phyloP scores from a whole-genome alignment of 2,329 filamentous ascomycete genomes.

The Leptodontidium sp. region DNA sequence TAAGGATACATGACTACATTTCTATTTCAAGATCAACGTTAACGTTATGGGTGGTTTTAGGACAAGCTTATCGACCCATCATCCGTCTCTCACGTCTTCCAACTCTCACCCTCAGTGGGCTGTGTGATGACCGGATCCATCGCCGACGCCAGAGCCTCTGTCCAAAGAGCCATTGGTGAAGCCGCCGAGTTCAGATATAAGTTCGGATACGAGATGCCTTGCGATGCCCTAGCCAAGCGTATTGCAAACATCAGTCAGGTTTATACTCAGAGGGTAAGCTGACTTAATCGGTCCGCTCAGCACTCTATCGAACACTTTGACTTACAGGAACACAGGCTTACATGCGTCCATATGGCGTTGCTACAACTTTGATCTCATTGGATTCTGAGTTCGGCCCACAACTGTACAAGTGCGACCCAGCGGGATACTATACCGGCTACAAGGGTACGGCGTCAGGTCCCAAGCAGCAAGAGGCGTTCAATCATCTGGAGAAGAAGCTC shows the following conservation, averaged over 20 bases:
- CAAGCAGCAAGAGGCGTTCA: slow-evolving; percentile 98
- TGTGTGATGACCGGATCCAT: slow-evolving; percentile 99
- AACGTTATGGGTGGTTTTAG: slow-evolving; percentile 56
- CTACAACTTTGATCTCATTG: slow-evolving; percentile 92
- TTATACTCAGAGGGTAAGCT: slow-evolving; percentile 90
- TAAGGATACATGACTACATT: slow-evolving; percentile 59
- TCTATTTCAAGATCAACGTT: slow-evolving; percentile 32
- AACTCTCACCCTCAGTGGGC: slow-evolving; percentile 92
- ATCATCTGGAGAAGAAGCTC: slow-evolving; percentile 99
- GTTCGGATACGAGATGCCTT: slow-evolving; percentile 99
- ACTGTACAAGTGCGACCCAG: slow-evolving; percentile 97
- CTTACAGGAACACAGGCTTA: slow-evolving; percentile 70
- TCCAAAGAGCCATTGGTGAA: slow-evolving; percentile 91
- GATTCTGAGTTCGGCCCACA: slow-evolving; percentile 93
- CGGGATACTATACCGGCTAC: slow-evolving; percentile 98
- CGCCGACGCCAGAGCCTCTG: slow-evolving; percentile 92
- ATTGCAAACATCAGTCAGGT: slow-evolving; percentile 99
- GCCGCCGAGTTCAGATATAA: slow-evolving; percentile 99
- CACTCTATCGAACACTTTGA: slow-evolving; percentile 34
- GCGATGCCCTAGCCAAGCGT: slow-evolving; percentile 94
- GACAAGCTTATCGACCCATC: slow-evolving; percentile 99
- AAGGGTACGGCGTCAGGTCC: slow-evolving; percentile 97
- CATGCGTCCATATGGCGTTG: slow-evolving; percentile 97
- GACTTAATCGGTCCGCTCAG: slow-evolving; percentile 45
- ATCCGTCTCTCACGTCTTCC: slow-evolving; percentile 97